phyloP scores from a whole-genome alignment of 164 flowering plant genomes.

The Kingdonia uniflora region DNA sequence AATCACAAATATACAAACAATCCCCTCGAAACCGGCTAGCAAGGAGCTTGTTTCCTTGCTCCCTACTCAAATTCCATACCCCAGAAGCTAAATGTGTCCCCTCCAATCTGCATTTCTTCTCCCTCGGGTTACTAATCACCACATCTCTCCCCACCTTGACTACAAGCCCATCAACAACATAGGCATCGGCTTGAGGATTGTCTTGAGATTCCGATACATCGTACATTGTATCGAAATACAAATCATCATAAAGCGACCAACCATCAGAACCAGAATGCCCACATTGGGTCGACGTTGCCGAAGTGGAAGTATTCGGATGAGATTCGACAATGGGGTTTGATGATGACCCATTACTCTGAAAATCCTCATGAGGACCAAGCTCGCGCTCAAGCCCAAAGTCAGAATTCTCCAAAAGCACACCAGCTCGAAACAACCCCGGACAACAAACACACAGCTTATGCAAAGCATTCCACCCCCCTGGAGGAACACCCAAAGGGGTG shows the following conservation, averaged over 20 bases:
- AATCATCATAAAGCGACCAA: conserved; percentile 86
- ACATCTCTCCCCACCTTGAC: conserved; percentile 13
- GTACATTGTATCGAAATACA: conserved; percentile 59
- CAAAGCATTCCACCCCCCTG: conserved; percentile 72
- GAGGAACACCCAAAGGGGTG: conserved; percentile 16
- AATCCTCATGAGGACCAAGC: conserved; percentile 62
- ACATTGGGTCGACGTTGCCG: too few species aligned
- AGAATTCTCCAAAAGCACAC: conserved; percentile 73
- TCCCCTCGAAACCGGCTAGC: conserved; percentile 87
- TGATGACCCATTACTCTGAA: not conserved
- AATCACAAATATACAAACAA: conserved; percentile 77
- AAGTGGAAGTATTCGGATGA: too few species aligned
- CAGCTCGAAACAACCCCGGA: conserved; percentile 82
- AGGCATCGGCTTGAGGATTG: not conserved
- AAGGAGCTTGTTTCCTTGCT: conserved; percentile 79
- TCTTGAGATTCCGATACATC: conserved; percentile 29
- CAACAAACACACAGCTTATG: conserved; percentile 83
- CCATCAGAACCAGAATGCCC: conserved; percentile 19
- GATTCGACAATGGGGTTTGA: conserved; percentile 1
- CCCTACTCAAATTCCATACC: conserved; percentile 75
- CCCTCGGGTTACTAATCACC: conserved; percentile 19
- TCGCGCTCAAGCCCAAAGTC: conserved; percentile 91
- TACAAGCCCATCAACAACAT: conserved; percentile 3
- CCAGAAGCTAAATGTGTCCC: conserved; percentile 63
- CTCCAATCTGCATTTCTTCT: conserved; percentile 26